phyloP scores from a whole-genome alignment of 495 filamentous ascomycete species.

The Thozetella sp. region DNA sequence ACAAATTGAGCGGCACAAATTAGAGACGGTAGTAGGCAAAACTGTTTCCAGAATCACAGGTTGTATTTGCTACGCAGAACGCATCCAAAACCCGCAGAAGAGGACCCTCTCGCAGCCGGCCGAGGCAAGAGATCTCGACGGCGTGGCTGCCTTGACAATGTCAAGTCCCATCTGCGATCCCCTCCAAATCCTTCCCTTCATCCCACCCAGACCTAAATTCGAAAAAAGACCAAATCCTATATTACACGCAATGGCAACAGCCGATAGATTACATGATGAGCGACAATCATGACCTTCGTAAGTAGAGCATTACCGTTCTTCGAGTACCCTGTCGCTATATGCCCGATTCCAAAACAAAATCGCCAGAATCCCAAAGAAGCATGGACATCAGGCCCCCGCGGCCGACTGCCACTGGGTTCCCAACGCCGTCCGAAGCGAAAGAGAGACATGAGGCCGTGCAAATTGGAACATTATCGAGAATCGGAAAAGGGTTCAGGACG shows the following conservation, averaged over 20 bases:
- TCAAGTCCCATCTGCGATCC: no score
- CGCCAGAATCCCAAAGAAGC: slow-evolving; percentile 3
- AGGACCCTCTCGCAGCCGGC: background rate
- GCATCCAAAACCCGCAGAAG: background rate
- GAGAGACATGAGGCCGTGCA: background rate
- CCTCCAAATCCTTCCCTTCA: background rate
- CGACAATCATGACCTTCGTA: slow-evolving; percentile 2
- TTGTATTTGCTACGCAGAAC: background rate
- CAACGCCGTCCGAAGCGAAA: background rate
- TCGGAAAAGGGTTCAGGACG: slow-evolving; percentile 8
- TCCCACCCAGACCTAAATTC: background rate
- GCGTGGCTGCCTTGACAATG: background rate
- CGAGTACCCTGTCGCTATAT: slow-evolving; percentile 2
- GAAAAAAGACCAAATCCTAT: background rate
- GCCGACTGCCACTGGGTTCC: background rate
- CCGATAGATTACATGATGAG: slow-evolving; percentile 1
- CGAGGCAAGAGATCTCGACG: background rate
- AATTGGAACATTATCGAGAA: slow-evolving; percentile 1
- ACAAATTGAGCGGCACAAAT: no score
- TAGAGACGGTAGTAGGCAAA: no score
- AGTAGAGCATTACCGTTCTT: background rate
- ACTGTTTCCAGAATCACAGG: background rate
- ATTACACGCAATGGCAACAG: background rate
- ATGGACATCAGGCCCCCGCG: background rate
- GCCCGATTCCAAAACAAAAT: background rate